Conservation (phyloP, 2,329 filamentous ascomycete genomes). For the Pezicula rhizophila region DNA sequence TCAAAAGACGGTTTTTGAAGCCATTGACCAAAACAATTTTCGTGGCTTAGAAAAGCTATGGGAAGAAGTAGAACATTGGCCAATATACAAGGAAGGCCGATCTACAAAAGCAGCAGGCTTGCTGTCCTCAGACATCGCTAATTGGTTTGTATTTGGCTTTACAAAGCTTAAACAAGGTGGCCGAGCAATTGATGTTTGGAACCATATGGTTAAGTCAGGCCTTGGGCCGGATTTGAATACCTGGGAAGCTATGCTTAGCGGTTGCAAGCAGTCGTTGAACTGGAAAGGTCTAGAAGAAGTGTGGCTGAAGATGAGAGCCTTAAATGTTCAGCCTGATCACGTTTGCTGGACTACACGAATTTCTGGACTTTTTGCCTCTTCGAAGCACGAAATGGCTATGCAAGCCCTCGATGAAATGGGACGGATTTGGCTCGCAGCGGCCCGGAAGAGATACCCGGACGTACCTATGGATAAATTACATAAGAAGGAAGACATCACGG, state of each 20-base stretch:
- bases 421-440: slow-evolving; percentile 42
- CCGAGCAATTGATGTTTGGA: slow-evolving; percentile 49
- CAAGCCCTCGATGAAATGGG: slow-evolving; percentile 61
- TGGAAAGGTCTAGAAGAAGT: slow-evolving; percentile 54
- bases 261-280: slow-evolving; percentile 58
- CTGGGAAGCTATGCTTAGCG: slow-evolving; percentile 69
- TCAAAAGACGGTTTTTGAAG: no score
- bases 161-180: slow-evolving; percentile 35
- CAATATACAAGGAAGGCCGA: slow-evolving; percentile 6
- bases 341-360: slow-evolving; percentile 67
- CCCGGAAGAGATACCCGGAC: slow-evolving; percentile 14
- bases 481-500: slow-evolving; percentile 23
- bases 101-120: slow-evolving; percentile 4
- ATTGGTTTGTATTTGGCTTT: slow-evolving; percentile 40
- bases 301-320: slow-evolving; percentile 57
- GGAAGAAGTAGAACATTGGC: slow-evolving; percentile 18
- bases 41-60: slow-evolving; percentile 18
- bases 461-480: slow-evolving; percentile 14
- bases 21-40: neutral
- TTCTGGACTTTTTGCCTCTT: slow-evolving; percentile 54
- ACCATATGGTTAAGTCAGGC: slow-evolving; percentile 46
- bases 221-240: slow-evolving; percentile 56
- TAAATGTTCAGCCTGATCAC: slow-evolving; percentile 55
- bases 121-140: slow-evolving; percentile 29
- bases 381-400: slow-evolving; percentile 50